Base-by-base conservation (phyloP, 148 eudicot species). In the Vaccinium corymbosum region DNA sequence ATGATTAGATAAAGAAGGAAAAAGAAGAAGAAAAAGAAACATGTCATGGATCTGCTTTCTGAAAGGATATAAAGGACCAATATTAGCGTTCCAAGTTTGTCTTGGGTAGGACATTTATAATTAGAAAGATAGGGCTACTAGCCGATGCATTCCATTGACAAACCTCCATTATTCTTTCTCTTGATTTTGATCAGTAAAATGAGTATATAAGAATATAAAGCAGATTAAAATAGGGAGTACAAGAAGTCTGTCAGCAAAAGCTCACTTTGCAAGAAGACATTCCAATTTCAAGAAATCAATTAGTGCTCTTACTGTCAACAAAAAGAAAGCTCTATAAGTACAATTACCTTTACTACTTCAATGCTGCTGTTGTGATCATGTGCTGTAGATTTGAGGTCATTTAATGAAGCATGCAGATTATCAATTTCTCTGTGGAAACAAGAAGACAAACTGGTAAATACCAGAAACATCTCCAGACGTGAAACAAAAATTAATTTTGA, bases 401-500 rank as follows among this genome's bases (percentile, higher is more conserved):
- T 88, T 56, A 89, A 82, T 78, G 86, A 83, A 84, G 88, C 90
- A 62, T 76, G 91, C 52, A 94, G 87, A 80, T 90, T 91, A 76
- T 90, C 90, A 74, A 95, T 79, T 85, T 94, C 95, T 83, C 98
- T 95, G 94, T 79, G 89, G 59, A 86, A 9, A 84, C 27, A 42
- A 76, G 0, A 0, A 73, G 19, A 75, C 53, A 53, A 16, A 68
- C 55, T 22, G 64, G 32, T 20, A 22, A 46, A 27, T 25, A 46
- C 56, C 2, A 48, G 6, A 10, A 20, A 51, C 56, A 76, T 76
- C 56, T 48, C 25, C 7, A 49, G 13, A 55, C 50, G 49, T 16
- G 15, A 62, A 80, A 20, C 27, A 79, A 79, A 7, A 16, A 55
- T 29, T 16, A 15, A 32, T 2, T 25, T 25, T 53, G 57, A 55